phyloP scores from a whole-genome alignment of 2,329 filamentous ascomycete species.

The Aspergillus ochraceus region DNA sequence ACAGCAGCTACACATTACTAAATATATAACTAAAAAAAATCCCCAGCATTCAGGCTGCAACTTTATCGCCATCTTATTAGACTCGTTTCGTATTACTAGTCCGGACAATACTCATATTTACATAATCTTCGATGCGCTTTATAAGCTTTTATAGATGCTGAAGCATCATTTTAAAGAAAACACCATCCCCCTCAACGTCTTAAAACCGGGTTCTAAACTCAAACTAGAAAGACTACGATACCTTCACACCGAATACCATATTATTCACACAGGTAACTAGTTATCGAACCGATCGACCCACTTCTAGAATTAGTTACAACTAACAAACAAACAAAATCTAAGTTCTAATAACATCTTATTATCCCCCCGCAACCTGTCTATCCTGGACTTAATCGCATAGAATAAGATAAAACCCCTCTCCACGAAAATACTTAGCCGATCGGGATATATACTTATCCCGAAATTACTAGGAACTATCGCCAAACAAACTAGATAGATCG shows the following conservation, averaged over 20 bases:
- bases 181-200: slow-evolving; percentile 26
- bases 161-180: slow-evolving; percentile 26
- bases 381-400: slow-evolving; percentile 25
- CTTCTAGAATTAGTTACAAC: slow-evolving; percentile 3
- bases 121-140: slow-evolving; percentile 37
- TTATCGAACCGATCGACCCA: not conserved
- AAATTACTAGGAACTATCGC: slow-evolving; percentile 24
- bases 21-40: slow-evolving; percentile 30
- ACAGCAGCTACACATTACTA: slow-evolving; percentile 32
- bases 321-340: slow-evolving; percentile 30
- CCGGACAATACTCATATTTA: slow-evolving; percentile 34
- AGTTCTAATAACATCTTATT: slow-evolving; percentile 44
- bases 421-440: slow-evolving; percentile 26
- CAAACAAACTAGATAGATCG: slow-evolving; percentile 18
- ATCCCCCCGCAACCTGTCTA: slow-evolving; percentile 24
- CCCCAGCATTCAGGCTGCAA: slow-evolving; percentile 29
- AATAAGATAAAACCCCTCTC: slow-evolving; percentile 25
- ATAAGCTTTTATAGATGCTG: slow-evolving; percentile 36
- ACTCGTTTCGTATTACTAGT: slow-evolving; percentile 33
- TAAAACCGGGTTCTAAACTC: slow-evolving; percentile 31
- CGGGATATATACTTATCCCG: slow-evolving; percentile 32
- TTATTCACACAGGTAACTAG: slow-evolving; percentile 42
- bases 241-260: slow-evolving; percentile 39
- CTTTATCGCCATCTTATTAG: slow-evolving; percentile 34
- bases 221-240: slow-evolving; percentile 42